Base-by-base conservation (phyloP, 345 rosid genomes). In the Citrus hindsii region DNA sequence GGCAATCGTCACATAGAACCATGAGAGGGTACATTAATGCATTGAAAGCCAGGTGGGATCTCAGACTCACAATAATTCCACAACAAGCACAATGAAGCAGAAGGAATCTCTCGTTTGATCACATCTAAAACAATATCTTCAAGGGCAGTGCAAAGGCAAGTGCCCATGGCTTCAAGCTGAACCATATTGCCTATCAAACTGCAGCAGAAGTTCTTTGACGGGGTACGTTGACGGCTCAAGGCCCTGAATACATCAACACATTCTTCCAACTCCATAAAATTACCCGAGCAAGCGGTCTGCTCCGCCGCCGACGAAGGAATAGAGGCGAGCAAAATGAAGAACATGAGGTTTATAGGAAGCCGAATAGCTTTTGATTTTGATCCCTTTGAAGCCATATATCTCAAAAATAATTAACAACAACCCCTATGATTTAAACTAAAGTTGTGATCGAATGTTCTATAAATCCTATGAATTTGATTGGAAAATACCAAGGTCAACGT, bases 131-230 rank as follows among this genome's bases (percentile, higher is more conserved):
- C 42, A 35, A 33, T 19, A 66, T 33, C 69, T 66, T 66, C 69
- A 66, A 66, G 48, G 13, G 69, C 69, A 66, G 13, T 66, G 27
- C 46, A 66, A 66, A 66, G 69, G 69, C 69, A 66, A 33, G 42
- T 0, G 46, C 13, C 14, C 25, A 2, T 7, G n/a, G 69, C 69
- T 33, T 66, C 69, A 21, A 66, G 24, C 22, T 66, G 69, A 66
- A 66, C 27, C 69, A 66, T 19, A 35, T 66, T 66, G 16, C 46
- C 69, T 18, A 66, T 9, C n/a, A 66, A n/a, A 66, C 27, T 66
- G 69, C 69, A 66, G n/a, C 69, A 66, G 22, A 33, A 66, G 38
- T 66, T 19, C 46, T 66, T 66, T 21, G 46, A 66, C 0, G 46
- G 46, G 2, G 16, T 32, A 3, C 22, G 46, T 1, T 37, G 46